Conservation (phyloP, 345 rosid species). For the Arabis alpina region DNA sequence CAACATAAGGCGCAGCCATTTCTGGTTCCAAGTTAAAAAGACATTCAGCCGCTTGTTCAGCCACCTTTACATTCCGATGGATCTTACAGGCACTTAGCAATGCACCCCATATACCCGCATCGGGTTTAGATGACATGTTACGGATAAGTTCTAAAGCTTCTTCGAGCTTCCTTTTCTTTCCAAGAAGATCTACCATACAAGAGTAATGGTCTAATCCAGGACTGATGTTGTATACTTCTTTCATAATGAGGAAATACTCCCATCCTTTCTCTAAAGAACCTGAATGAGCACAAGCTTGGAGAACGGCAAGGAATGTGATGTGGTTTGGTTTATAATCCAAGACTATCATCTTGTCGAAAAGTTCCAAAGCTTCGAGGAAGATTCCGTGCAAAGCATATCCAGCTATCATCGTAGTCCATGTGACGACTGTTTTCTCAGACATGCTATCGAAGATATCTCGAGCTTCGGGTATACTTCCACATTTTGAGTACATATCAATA, state of each 20-base stretch:
- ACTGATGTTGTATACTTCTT: conserved; percentile 41
- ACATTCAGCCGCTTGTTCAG: conserved; percentile 47
- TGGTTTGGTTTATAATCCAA: conserved; percentile 55
- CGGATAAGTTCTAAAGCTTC: conserved; percentile 56
- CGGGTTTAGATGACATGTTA: conserved; percentile 59
- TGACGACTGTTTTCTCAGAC: conserved; percentile 55
- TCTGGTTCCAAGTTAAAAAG: conserved; percentile 53
- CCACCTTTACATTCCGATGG: conserved; percentile 52
- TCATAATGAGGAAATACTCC: conserved; percentile 56
- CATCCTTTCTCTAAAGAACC: conserved; percentile 67
- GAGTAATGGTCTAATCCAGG: conserved; percentile 71
- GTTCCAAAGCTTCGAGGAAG: conserved; percentile 51
- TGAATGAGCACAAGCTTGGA: conserved; percentile 67
- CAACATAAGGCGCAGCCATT: conserved; percentile 59
- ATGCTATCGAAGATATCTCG: conserved; percentile 48
- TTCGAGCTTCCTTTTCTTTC: conserved; percentile 57
- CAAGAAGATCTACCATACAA: conserved; percentile 69
- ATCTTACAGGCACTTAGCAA: conserved; percentile 67
- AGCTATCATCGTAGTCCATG: conserved; percentile 68
- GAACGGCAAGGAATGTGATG: conserved; percentile 62
- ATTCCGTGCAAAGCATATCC: conserved; percentile 69
- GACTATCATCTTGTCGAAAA: conserved; percentile 53
- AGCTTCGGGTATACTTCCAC: conserved; percentile 65
- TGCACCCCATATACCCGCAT: conserved; percentile 65
- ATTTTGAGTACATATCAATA: conserved; percentile 71